Percentiles rank a stretch among this genome's conserved stretches.
phyloP scores from a whole-genome alignment of 352 stramenopile genomes.

The Phytophthora lateralis region DNA sequence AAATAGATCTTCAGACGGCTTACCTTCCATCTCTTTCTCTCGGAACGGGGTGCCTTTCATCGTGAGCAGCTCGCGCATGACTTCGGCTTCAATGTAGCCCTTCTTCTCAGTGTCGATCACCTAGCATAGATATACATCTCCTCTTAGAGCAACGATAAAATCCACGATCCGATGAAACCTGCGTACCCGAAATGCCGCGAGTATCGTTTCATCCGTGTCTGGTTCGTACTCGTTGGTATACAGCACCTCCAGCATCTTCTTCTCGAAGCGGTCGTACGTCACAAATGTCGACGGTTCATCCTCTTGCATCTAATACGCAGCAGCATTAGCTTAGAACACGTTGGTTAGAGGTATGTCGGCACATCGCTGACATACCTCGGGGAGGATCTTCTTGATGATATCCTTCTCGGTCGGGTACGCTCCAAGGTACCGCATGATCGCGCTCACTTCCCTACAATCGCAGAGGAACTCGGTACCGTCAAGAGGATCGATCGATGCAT shows the following conservation, averaged over 20 bases:
- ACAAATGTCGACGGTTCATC: slow-evolving; percentile 91
- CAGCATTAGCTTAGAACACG: neutral
- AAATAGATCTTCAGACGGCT: neutral
- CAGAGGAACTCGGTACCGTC: neutral
- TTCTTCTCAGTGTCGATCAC: slow-evolving; percentile 80
- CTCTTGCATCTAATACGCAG: slow-evolving; percentile 75
- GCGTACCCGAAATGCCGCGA: slow-evolving; percentile 71
- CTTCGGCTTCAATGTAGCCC: slow-evolving; percentile 89
- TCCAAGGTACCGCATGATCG: slow-evolving; percentile 91
- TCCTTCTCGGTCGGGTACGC: slow-evolving; percentile 91
- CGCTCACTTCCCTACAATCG: slow-evolving; percentile 80
- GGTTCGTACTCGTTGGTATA: slow-evolving; percentile 89
- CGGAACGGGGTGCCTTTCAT: slow-evolving; percentile 91
- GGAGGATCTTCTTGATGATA: slow-evolving; percentile 92
- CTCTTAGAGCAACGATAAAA: neutral
- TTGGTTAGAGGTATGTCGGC: neutral
- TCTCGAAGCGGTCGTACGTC: slow-evolving; percentile 91
- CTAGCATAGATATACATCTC: slow-evolving; percentile 21
- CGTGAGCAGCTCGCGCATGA: slow-evolving; percentile 88
- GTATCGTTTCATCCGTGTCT: slow-evolving; percentile 87
- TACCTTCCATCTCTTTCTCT: slow-evolving; percentile 91
- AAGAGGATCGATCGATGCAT: neutral
- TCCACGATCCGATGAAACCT: neutral
- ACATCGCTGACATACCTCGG: slow-evolving; percentile 52
- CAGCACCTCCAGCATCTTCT: slow-evolving; percentile 93